These are phyloP conservation scores for Heritiera fomes DNA, from an alignment of 345 rosid species.

Conservation along the genomic window DNA sequence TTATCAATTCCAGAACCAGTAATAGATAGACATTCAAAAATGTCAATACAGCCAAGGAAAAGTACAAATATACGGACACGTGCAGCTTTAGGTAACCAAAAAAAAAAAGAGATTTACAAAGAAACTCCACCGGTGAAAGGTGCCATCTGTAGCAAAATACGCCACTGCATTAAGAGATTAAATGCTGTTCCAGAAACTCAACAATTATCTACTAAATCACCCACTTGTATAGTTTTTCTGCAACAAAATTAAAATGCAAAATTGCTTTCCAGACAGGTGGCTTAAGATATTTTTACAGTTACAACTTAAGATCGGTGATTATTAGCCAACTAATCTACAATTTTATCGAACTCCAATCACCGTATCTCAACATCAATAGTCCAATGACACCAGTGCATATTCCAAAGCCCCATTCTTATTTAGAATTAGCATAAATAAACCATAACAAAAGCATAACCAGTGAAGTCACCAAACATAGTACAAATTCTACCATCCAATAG, in stretches of 20 bases:
- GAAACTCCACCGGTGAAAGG: not conserved
- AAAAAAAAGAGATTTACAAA: not conserved
- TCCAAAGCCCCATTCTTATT: not conserved
- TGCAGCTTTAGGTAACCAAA: not conserved
- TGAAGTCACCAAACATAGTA: not conserved
- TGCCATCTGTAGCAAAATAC: not conserved
- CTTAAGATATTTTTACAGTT: not conserved
- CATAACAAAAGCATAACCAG: not conserved
- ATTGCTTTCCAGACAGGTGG: not conserved
- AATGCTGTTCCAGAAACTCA: not conserved
- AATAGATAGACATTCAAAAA: not conserved
- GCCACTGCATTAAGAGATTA: not conserved
- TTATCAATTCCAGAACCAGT: not conserved
- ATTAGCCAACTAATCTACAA: not conserved
- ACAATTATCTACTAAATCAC: not conserved
- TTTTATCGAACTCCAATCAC: not conserved
- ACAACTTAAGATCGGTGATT: not conserved
- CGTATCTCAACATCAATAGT: not conserved
- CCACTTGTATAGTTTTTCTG: not conserved
- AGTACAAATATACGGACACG: not conserved
- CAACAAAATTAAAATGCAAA: not conserved
- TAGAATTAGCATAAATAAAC: slow-evolving; percentile 1
- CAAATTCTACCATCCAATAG: not conserved
- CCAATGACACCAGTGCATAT: not conserved
- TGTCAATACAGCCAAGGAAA: not conserved